Evolutionary conservation across 495 filamentous ascomycete genomes (phyloP).

Genomic region (Elaphomyces granulatus): DNA sequence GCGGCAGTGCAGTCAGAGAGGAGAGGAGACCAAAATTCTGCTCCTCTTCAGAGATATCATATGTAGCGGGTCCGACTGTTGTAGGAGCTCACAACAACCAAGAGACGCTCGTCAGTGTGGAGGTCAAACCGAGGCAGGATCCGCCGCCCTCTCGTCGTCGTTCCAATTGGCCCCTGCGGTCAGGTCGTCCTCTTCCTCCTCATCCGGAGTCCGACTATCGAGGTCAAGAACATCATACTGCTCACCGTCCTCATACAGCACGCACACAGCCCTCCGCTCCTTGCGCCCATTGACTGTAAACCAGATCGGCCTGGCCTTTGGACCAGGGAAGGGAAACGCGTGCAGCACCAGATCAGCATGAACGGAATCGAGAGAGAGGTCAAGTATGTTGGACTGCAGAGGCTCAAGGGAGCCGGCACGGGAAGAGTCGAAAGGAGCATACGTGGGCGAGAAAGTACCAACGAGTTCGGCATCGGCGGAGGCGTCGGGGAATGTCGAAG

Average conservation of each 20-base stretch:
- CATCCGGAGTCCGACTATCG: conserved; percentile 27
- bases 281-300: conserved; percentile 41
- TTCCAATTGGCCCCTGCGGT: no score
- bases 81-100: no score
- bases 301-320: conserved; percentile 28
- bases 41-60: no score
- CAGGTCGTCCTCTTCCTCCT: conserved; percentile 12
- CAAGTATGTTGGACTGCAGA: neutral
- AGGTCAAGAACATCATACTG: conserved; percentile 45
- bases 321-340: conserved; percentile 21
- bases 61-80: no score
- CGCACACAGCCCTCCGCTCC: conserved; percentile 38
- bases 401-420: neutral
- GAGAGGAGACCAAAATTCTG: no score
- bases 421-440: neutral
- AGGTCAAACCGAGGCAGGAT: no score
- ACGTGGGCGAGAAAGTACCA: conserved; percentile 6
- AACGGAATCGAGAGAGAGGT: conserved; percentile 9
- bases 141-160: no score
- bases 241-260: conserved; percentile 39
- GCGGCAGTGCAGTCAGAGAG: no score
- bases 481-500: conserved; percentile 6
- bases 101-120: no score
- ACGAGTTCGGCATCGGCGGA: conserved; percentile 9
- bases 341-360: conserved; percentile 17